Evolutionary conservation across 495 filamentous ascomycete genomes (phyloP).

Genomic region (Aspergillus bridgeri): DNA sequence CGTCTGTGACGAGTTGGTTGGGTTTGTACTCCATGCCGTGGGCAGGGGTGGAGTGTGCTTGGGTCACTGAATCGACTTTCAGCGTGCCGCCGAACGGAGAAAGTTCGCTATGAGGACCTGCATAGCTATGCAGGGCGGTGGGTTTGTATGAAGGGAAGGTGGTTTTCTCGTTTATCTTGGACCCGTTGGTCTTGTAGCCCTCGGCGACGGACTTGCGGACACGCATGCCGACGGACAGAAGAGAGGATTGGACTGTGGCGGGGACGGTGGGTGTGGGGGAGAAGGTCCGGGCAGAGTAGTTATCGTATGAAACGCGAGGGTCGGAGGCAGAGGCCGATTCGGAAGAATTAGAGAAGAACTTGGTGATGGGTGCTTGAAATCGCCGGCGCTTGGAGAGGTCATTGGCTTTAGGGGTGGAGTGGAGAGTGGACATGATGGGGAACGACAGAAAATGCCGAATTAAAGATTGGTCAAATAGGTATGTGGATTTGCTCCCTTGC

Average conservation of each 20-base stretch:
- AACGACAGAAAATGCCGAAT: not conserved
- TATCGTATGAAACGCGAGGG: slow-evolving; percentile 32
- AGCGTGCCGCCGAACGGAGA: slow-evolving; percentile 74
- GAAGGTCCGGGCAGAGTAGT: slow-evolving; percentile 43
- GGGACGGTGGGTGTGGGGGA: slow-evolving; percentile 52
- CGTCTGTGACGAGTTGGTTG: slow-evolving; percentile 26
- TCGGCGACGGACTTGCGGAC: slow-evolving; percentile 88
- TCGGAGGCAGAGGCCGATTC: slow-evolving; percentile 12
- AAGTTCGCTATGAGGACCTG: slow-evolving; percentile 49
- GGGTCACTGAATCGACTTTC: slow-evolving; percentile 45
- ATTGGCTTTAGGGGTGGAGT: slow-evolving; percentile 8
- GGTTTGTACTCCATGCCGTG: slow-evolving; percentile 7
- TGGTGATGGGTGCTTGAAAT: slow-evolving; percentile 47
- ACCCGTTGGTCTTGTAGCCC: slow-evolving; percentile 72
- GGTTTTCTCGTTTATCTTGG: slow-evolving; percentile 26
- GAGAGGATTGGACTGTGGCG: slow-evolving; percentile 64
- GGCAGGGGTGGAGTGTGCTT: slow-evolving; percentile 16
- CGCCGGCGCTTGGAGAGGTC: slow-evolving; percentile 42
- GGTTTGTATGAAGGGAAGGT: slow-evolving; percentile 20
- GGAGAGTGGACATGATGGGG: slow-evolving; percentile 8
- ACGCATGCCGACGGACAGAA: slow-evolving; percentile 87
- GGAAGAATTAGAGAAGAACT: slow-evolving; percentile 33
- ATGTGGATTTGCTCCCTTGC: not conserved
- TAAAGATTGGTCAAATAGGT: not conserved
- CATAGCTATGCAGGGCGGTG: slow-evolving; percentile 11